Evolutionary conservation across 805 yeast genomes (phyloP).

Genomic region (Metschnikowia vanudenii): DNA sequence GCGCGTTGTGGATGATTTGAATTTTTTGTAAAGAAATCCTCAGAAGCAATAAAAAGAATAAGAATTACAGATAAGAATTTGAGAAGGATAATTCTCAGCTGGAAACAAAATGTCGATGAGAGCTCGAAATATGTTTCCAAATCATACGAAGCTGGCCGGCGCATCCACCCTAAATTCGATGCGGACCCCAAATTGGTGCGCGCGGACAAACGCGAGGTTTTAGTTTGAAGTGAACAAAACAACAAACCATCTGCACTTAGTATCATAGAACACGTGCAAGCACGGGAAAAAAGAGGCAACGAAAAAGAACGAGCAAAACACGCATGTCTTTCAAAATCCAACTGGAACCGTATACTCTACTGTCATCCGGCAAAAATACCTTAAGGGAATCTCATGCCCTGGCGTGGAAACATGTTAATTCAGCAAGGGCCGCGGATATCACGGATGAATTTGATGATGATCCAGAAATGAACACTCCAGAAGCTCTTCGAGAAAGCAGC

Average conservation of each 20-base stretch:
- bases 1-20: no score
- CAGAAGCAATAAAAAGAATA: no score
- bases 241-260: neutral
- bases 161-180: no score
- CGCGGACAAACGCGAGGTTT: neutral
- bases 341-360: constrained; percentile 11
- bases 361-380: constrained; percentile 6
- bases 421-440: neutral
- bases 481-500: constrained; percentile 1
- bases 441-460: constrained; percentile 11
- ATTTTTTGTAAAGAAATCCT: no score
- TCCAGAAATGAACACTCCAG: constrained; percentile 5
- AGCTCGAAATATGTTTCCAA: no score
- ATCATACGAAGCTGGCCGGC: no score
- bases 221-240: neutral
- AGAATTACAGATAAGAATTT: no score
- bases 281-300: neutral
- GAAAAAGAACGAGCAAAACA: neutral
- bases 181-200: neutral
- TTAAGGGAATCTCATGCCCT: neutral
- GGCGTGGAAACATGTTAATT: constrained; percentile 4
- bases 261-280: neutral
- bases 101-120: no score
- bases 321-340: constrained; percentile 12
- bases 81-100: no score